A percentile compares a stretch with the other conserved stretches of the same genome.
phyloP scores from a whole-genome alignment of 179 eudicot species.

The Carnegiea gigantea region DNA sequence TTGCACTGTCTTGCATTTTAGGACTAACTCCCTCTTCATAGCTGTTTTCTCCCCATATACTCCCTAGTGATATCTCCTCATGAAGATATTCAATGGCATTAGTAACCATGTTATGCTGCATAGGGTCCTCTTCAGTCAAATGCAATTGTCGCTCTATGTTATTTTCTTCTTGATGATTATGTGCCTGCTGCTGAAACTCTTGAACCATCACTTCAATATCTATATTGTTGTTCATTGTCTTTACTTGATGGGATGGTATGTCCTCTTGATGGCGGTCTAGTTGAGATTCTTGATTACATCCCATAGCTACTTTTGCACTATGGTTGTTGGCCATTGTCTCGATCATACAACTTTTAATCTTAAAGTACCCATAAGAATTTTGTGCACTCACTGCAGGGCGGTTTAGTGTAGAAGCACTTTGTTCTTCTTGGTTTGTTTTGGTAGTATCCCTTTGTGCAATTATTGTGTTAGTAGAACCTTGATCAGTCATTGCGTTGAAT shows the following conservation, averaged over 20 bases:
- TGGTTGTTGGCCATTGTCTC: conserved; percentile 13
- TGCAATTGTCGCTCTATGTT: background rate
- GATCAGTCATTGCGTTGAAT: conserved; percentile 23
- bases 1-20: conserved; percentile 7
- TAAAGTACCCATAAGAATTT: background rate
- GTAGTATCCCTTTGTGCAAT: background rate
- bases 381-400: background rate
- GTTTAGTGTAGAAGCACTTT: background rate
- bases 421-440: background rate
- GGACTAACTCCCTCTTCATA: conserved; percentile 5
- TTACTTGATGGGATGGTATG: background rate
- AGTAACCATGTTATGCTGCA: background rate
- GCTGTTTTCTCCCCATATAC: conserved; percentile 6
- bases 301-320: background rate
- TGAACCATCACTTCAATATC: background rate
- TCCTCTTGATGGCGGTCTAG: background rate
- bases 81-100: conserved; percentile 15
- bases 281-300: conserved; percentile 17
- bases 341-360: background rate
- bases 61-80: conserved; percentile 20
- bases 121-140: background rate
- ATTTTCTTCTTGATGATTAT: background rate
- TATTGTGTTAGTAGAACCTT: background rate
- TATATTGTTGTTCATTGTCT: background rate
- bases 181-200: conserved; percentile 3